Conservation (phyloP, 129 eudicot species). For the Silybum marianum region DNA sequence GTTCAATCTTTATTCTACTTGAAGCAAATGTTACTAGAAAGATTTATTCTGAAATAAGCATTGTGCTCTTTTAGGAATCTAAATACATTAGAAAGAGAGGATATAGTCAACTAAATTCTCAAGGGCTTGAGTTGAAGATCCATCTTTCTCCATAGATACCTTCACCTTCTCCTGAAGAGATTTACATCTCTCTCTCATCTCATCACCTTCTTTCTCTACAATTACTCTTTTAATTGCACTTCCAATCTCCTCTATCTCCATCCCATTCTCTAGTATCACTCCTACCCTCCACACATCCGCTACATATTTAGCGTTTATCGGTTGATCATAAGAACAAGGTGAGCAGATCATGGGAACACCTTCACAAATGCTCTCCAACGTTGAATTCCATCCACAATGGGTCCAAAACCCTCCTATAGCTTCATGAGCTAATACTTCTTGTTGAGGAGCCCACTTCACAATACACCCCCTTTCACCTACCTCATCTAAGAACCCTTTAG, state of each 20-base stretch:
- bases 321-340: constrained; percentile 55
- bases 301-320: constrained; percentile 38
- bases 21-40: no score
- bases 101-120: constrained; percentile 24
- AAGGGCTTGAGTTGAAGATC: constrained; percentile 21
- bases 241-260: constrained; percentile 2
- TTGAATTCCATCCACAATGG: constrained; percentile 62
- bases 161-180: constrained; percentile 28
- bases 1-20: no score
- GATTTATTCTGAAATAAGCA: not conserved
- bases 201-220: constrained; percentile 20
- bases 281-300: constrained; percentile 31
- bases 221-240: constrained; percentile 3
- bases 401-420: constrained; percentile 56
- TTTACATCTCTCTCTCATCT: constrained; percentile 27
- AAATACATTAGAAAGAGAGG: constrained; percentile 19
- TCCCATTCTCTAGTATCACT: constrained; percentile 18
- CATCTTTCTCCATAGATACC: constrained; percentile 17
- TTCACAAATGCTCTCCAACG: constrained; percentile 53
- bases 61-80: not conserved
- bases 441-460: constrained; percentile 59
- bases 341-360: constrained; percentile 69
- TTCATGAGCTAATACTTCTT: constrained; percentile 49
- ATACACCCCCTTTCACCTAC: constrained; percentile 42
- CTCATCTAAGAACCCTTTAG: constrained; percentile 39